phyloP scores from a whole-genome alignment of 2,329 filamentous ascomycete genomes.

The Chalara sp. region DNA sequence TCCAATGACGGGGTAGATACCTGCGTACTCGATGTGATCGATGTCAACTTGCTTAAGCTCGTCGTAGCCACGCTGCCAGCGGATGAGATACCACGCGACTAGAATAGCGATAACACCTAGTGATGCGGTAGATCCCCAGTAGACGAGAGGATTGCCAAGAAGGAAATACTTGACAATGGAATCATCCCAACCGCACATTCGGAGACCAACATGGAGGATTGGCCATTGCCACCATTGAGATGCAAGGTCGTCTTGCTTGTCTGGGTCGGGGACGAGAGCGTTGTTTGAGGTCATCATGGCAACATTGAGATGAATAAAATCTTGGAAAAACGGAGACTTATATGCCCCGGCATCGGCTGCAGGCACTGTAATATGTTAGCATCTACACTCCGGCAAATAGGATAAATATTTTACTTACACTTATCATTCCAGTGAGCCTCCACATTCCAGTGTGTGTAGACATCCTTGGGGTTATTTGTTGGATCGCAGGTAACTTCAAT shows the following conservation, averaged over 20 bases:
- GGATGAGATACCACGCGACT: slow-evolving; percentile 76
- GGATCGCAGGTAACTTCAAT: slow-evolving; percentile 96
- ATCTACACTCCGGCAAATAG: neutral
- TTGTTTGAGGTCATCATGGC: slow-evolving; percentile 99
- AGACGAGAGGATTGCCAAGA: slow-evolving; percentile 90
- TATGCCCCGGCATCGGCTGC: slow-evolving; percentile 84
- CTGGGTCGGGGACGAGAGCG: slow-evolving; percentile 90
- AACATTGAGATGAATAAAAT: slow-evolving; percentile 96
- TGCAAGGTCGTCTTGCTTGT: slow-evolving; percentile 97
- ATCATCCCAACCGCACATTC: slow-evolving; percentile 99
- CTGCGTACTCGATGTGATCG: slow-evolving; percentile 91
- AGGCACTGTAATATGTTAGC: slow-evolving; percentile 56
- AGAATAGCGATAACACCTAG: slow-evolving; percentile 68
- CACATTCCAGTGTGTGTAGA: slow-evolving; percentile 98
- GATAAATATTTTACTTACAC: slow-evolving; percentile 49
- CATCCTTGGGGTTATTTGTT: slow-evolving; percentile 83
- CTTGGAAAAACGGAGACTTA: slow-evolving; percentile 94
- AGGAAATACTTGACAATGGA: slow-evolving; percentile 96
- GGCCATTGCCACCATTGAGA: slow-evolving; percentile 99
- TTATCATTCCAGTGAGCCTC: slow-evolving; percentile 92
- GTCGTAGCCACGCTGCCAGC: slow-evolving; percentile 91
- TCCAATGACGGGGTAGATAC: slow-evolving; percentile 82
- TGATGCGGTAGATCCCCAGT: slow-evolving; percentile 85
- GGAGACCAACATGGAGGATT: slow-evolving; percentile 85
- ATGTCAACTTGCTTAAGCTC: slow-evolving; percentile 77